Conservation (phyloP, 1,284 basidiomycete genomes). For the Flammula alnicola region DNA sequence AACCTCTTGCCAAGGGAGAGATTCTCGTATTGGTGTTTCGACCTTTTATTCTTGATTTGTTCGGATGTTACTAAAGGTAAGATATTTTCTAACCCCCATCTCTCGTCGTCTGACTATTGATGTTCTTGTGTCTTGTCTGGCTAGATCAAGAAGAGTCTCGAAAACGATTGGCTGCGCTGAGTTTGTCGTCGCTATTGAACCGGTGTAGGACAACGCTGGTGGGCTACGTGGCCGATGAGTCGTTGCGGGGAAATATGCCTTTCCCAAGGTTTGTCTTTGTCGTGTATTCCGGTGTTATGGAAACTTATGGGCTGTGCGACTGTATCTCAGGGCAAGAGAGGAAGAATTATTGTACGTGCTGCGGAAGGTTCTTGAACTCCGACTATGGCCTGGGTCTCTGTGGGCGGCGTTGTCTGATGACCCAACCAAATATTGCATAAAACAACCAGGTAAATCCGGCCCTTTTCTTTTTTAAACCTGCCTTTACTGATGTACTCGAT, state of each 20-base stretch:
- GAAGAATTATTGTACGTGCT: conserved; percentile 90
- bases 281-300: neutral
- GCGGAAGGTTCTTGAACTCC: conserved; percentile 71
- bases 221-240: conserved; percentile 82
- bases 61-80: conserved; percentile 65
- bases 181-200: conserved; percentile 71
- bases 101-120: neutral
- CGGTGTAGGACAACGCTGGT: conserved; percentile 74
- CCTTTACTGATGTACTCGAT: neutral
- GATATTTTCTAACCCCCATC: conserved; percentile 16
- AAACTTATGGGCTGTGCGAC: neutral
- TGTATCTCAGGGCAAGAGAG: conserved; percentile 74
- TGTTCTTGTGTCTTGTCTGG: conserved; percentile 4
- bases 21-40: conserved; percentile 94
- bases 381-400: conserved; percentile 73
- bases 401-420: conserved; percentile 74
- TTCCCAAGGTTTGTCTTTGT: conserved; percentile 69
- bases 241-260: conserved; percentile 81
- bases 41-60: conserved; percentile 83
- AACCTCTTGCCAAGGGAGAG: conserved; percentile 73
- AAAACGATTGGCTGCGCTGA: conserved; percentile 71
- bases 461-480: conserved; percentile 1
- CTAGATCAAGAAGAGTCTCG: conserved; percentile 64
- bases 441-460: conserved; percentile 54
- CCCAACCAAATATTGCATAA: conserved; percentile 56